These are phyloP conservation scores for Suillus tomentosus DNA, from an alignment of 768 basidiomycete species.

Conservation along the genomic window DNA sequence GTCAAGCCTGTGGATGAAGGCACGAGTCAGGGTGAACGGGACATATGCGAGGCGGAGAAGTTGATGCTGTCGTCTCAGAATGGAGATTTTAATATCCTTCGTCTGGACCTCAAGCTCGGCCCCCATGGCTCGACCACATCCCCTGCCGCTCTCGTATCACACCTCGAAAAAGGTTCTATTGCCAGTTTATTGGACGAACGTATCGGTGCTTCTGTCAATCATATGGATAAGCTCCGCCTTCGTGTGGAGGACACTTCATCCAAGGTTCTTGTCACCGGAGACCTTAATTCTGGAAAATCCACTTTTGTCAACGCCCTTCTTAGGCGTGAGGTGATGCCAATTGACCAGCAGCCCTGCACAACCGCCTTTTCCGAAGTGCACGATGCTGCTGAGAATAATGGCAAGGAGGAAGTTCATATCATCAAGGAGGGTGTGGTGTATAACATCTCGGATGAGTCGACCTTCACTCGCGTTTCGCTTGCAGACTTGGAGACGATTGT, in stretches of 20 bases:
- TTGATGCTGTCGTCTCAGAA: conserved; percentile 42
- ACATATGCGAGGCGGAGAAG: conserved; percentile 33
- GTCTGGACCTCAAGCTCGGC: conserved; percentile 91
- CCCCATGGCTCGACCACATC: conserved; percentile 62
- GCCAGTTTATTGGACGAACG: conserved; percentile 90
- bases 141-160: conserved; percentile 76
- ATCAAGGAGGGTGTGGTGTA: conserved; percentile 71
- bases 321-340: conserved; percentile 88
- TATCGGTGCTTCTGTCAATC: conserved; percentile 68
- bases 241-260: conserved; percentile 92
- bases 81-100: conserved; percentile 83
- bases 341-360: conserved; percentile 98
- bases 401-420: conserved; percentile 84
- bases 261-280: conserved; percentile 96
- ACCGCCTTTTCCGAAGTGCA: conserved; percentile 97
- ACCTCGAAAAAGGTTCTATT: conserved; percentile 91
- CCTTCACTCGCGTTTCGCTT: conserved; percentile 70
- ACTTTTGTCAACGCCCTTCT: conserved; percentile 97
- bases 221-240: conserved; percentile 81
- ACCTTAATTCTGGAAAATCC: conserved; percentile 97
- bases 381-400: conserved; percentile 79
- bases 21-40: conserved; percentile 26
- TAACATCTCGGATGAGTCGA: conserved; percentile 68
- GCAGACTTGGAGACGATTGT: conserved; percentile 79
- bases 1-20: conserved; percentile 22